These are phyloP conservation scores for Trametes pubescens DNA, from an alignment of 1,284 basidiomycete genomes.

Conservation along the genomic window DNA sequence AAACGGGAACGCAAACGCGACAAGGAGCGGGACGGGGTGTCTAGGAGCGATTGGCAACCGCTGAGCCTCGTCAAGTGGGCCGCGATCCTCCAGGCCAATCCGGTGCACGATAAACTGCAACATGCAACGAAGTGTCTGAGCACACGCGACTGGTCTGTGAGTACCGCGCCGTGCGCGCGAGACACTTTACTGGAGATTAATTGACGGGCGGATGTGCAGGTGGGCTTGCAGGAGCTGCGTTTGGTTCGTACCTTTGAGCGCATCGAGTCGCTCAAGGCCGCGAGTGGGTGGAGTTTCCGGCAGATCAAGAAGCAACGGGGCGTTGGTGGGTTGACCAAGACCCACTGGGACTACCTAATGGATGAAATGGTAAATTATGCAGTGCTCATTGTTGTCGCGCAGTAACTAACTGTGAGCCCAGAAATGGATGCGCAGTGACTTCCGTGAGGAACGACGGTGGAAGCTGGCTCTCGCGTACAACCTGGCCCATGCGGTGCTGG, in stretches of 20 bases:
- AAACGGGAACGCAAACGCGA: slow-evolving; percentile 63
- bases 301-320: slow-evolving; percentile 94
- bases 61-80: slow-evolving; percentile 78
- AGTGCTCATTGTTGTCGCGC: background rate
- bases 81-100: slow-evolving; percentile 74
- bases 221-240: slow-evolving; percentile 80
- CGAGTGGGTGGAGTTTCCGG: slow-evolving; percentile 90
- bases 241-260: slow-evolving; percentile 85
- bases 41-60: slow-evolving; percentile 71
- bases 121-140: slow-evolving; percentile 78
- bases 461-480: slow-evolving; percentile 89
- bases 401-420: slow-evolving; percentile 42
- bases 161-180: slow-evolving; percentile 36
- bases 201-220: slow-evolving; percentile 48
- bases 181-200: background rate
- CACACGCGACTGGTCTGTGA: slow-evolving; percentile 81
- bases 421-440: slow-evolving; percentile 98
- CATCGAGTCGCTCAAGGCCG: slow-evolving; percentile 86
- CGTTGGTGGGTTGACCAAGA: slow-evolving; percentile 80
- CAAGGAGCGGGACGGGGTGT: slow-evolving; percentile 46
- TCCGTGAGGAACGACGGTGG: slow-evolving; percentile 94
- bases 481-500: slow-evolving; percentile 84
- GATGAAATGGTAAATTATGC: slow-evolving; percentile 87
- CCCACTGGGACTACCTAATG: slow-evolving; percentile 95
- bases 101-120: slow-evolving; percentile 71